Conservation (phyloP, 768 basidiomycete species). For the Mycena sanguinolenta region DNA sequence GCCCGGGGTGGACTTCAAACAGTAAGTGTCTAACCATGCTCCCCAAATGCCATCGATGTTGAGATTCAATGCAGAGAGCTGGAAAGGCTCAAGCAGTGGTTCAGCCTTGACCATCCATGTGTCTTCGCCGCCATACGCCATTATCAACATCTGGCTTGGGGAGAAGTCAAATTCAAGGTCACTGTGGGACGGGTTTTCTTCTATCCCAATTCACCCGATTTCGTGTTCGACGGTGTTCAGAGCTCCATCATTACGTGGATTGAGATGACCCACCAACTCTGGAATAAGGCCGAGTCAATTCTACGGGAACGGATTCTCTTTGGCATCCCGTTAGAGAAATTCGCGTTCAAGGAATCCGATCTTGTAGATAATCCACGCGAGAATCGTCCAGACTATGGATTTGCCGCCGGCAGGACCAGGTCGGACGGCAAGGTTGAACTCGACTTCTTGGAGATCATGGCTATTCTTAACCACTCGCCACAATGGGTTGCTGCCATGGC, state of each 20-base stretch:
- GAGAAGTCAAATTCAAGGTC: conserved; percentile 1
- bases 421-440: neutral
- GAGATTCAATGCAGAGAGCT: neutral
- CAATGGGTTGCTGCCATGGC: neutral
- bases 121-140: conserved; percentile 4
- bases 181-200: neutral
- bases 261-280: neutral
- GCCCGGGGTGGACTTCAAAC: neutral
- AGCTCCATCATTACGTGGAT: conserved; percentile 10
- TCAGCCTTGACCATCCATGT: neutral
- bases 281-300: conserved; percentile 3
- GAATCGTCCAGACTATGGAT: neutral
- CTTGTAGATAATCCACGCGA: neutral
- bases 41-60: neutral
- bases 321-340: neutral
- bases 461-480: neutral
- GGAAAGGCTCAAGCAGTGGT: neutral
- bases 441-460: neutral
- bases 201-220: neutral
- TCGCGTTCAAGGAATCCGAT: neutral
- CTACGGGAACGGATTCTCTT: conserved; percentile 3
- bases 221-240: neutral
- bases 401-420: conserved; percentile 2
- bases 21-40: conserved; percentile 4
- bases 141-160: conserved; percentile 11